Percentiles rank a stretch among this genome's conserved stretches.
phyloP scores from a whole-genome alignment of 164 flowering plant species.

The Protea cynaroides region DNA sequence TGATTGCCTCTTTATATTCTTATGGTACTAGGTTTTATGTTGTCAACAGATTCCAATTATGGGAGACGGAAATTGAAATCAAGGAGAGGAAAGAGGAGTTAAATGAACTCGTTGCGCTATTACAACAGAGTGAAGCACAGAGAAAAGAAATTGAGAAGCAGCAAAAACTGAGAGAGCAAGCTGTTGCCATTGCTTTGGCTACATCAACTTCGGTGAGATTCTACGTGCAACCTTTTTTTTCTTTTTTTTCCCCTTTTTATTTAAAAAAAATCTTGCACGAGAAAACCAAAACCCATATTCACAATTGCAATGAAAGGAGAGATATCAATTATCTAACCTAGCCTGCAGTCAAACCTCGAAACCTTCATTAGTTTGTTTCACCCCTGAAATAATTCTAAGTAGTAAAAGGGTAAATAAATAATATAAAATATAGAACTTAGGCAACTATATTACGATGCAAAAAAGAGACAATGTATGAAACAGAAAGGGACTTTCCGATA shows the following conservation, averaged over 20 bases:
- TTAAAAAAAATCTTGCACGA: too few species aligned
- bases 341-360: too few species aligned
- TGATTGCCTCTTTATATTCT: not conserved
- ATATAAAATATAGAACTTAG: too few species aligned
- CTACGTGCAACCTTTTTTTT: not conserved
- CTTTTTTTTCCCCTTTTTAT: not conserved
- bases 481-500: too few species aligned
- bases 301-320: too few species aligned
- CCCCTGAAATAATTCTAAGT: too few species aligned
- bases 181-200: slow-evolving; percentile 62
- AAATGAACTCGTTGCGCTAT: slow-evolving; percentile 72
- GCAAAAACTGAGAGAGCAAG: slow-evolving; percentile 84
- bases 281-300: too few species aligned
- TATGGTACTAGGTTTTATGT: not conserved
- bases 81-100: slow-evolving; percentile 89
- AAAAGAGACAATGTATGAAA: too few species aligned
- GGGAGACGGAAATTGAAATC: slow-evolving; percentile 82
- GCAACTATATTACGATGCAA: too few species aligned
- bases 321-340: too few species aligned
- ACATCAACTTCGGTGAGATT: slow-evolving; percentile 63
- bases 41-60: slow-evolving; percentile 60
- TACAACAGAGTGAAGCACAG: slow-evolving; percentile 74
- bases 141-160: slow-evolving; percentile 91
- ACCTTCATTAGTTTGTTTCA: too few species aligned
- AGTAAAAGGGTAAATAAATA: too few species aligned